Conservation (phyloP, 2,329 filamentous ascomycete species). For the Microsporum audouinii region DNA sequence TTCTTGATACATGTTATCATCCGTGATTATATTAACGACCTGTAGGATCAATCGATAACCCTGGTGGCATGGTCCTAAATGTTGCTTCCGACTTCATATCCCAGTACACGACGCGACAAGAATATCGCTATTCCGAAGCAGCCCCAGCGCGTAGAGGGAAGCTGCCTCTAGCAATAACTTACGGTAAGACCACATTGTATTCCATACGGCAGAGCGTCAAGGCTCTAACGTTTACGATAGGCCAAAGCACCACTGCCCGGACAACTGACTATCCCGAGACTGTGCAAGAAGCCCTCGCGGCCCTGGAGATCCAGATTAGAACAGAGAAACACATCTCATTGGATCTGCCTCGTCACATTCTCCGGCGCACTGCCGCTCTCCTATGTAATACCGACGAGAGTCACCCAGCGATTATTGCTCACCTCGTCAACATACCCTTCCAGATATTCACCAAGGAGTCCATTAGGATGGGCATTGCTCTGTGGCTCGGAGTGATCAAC, state of each 20-base stretch:
- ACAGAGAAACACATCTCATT: constrained; percentile 59
- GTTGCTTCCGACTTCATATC: constrained; percentile 92
- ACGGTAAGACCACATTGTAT: not conserved
- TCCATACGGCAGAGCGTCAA: not conserved
- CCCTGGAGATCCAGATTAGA: constrained; percentile 36
- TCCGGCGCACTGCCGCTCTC: constrained; percentile 74
- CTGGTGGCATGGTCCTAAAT: constrained; percentile 61
- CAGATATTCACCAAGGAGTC: constrained; percentile 86
- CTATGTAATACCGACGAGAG: constrained; percentile 67
- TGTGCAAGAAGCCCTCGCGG: constrained; percentile 8
- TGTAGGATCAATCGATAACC: constrained; percentile 57
- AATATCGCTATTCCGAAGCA: constrained; percentile 79
- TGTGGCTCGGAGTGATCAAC: constrained; percentile 95
- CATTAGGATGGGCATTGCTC: constrained; percentile 85
- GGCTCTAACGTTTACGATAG: not conserved
- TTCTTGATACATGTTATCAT: not conserved
- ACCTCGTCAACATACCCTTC: constrained; percentile 88
- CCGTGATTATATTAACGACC: constrained; percentile 6
- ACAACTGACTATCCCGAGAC: not conserved
- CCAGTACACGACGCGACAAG: constrained; percentile 92
- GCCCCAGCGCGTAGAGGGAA: constrained; percentile 6
- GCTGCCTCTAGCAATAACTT: not conserved
- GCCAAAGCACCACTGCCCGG: not conserved
- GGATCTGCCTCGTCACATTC: constrained; percentile 63
- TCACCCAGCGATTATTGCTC: constrained; percentile 67